phyloP scores from a whole-genome alignment of 1,284 basidiomycete genomes.

The Sphagnurus paluster region DNA sequence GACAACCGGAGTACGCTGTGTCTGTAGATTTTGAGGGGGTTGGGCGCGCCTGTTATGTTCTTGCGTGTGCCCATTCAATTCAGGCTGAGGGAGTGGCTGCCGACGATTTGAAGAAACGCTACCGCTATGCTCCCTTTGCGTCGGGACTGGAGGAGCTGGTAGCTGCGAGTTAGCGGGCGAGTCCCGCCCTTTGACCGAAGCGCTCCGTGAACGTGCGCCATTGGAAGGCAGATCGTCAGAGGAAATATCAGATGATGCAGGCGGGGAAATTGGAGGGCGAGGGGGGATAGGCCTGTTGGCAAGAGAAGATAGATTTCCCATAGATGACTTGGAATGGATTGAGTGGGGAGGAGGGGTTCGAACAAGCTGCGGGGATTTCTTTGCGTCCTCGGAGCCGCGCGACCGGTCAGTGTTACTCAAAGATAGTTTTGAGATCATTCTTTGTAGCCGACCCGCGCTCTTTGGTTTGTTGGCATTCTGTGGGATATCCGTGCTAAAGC shows the following conservation, averaged over 20 bases:
- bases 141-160: conserved; percentile 9
- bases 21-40: no score
- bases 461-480: conserved; percentile 42
- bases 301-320: conserved; percentile 44
- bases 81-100: conserved; percentile 10
- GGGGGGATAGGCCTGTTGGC: conserved; percentile 60
- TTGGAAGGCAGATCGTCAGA: conserved; percentile 19
- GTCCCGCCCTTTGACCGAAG: conserved; percentile 11
- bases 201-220: conserved; percentile 16
- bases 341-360: no score
- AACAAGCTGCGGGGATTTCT: conserved; percentile 19
- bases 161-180: conserved; percentile 5
- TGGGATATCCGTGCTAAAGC: conserved; percentile 8
- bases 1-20: conserved; percentile 11
- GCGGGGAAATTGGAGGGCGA: conserved; percentile 46
- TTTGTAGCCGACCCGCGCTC: conserved; percentile 59
- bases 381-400: conserved; percentile 28
- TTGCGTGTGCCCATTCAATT: no score
- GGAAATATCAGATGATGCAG: conserved; percentile 37
- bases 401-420: conserved; percentile 52
- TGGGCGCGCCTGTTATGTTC: no score
- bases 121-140: conserved; percentile 7
- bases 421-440: conserved; percentile 76
- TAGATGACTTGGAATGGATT: conserved; percentile 34
- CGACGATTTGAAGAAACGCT: conserved; percentile 10